Conservation (phyloP, 768 basidiomycete species). For the Mycena galericulata region DNA sequence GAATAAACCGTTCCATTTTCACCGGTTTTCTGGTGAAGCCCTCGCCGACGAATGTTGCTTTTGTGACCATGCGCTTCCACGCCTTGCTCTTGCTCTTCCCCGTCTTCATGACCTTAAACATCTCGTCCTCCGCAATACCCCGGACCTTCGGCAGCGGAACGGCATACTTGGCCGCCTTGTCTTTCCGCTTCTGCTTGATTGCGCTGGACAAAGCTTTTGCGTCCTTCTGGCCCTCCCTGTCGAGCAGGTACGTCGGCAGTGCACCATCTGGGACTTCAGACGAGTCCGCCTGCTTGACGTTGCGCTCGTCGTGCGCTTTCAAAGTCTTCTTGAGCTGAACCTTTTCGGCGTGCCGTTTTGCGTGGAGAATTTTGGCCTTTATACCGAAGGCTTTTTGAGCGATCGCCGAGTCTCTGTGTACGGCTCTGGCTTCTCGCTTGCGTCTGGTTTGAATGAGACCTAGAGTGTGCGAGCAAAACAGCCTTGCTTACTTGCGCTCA, state of each 20-base stretch:
- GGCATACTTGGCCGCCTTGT: slow-evolving; percentile 98
- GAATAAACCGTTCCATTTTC: slow-evolving; percentile 97
- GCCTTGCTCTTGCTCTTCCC: slow-evolving; percentile 96
- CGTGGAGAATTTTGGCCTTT: slow-evolving; percentile 98
- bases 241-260: slow-evolving; percentile 94
- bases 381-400: slow-evolving; percentile 97
- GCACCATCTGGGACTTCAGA: slow-evolving; percentile 90
- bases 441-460: slow-evolving; percentile 60
- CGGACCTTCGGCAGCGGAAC: slow-evolving; percentile 97
- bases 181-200: slow-evolving; percentile 98
- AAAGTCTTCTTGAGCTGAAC: slow-evolving; percentile 99
- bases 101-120: slow-evolving; percentile 99
- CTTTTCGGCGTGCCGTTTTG: slow-evolving; percentile 96
- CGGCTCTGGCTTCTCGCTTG: slow-evolving; percentile 84
- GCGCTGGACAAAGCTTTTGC: slow-evolving; percentile 96
- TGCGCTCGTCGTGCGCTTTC: slow-evolving; percentile 98
- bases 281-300: slow-evolving; percentile 93
- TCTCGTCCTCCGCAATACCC: slow-evolving; percentile 99
- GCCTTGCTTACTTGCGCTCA: slow-evolving; percentile 79
- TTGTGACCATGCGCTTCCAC: slow-evolving; percentile 99
- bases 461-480: background rate
- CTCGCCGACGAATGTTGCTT: slow-evolving; percentile 98
- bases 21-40: slow-evolving; percentile 98
- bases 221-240: slow-evolving; percentile 98
- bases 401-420: slow-evolving; percentile 79